Conservation (phyloP, 192 early-diverging fungal species). For the Oehlia diaphana region DNA sequence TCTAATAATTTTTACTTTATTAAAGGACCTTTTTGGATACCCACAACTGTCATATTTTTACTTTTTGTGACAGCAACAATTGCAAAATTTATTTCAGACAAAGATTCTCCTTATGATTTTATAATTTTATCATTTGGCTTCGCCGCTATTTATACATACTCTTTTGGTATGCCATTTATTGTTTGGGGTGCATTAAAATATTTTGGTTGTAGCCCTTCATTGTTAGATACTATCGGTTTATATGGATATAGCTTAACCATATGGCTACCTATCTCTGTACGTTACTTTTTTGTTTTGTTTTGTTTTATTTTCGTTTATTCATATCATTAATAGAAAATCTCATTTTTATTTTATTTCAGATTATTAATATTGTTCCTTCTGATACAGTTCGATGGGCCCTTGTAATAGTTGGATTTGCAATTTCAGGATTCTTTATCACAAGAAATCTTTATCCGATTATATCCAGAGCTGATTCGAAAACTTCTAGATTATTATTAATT, state of each 20-base stretch:
- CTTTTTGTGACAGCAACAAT: conserved; percentile 93
- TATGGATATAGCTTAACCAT: conserved; percentile 92
- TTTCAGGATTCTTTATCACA: conserved; percentile 61
- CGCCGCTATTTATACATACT: conserved; percentile 81
- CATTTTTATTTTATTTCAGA: conserved; percentile 50
- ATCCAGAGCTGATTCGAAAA: conserved; percentile 66
- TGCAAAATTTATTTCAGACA: conserved; percentile 66
- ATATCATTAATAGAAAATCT: not conserved
- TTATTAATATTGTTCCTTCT: conserved; percentile 81
- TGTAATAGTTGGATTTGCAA: conserved; percentile 69
- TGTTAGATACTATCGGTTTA: conserved; percentile 84
- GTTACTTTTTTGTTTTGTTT: conserved; percentile 17
- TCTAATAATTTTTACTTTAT: conserved; percentile 1
- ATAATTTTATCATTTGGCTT: conserved; percentile 79
- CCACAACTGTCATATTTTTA: conserved; percentile 94
- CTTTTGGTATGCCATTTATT: conserved; percentile 64
- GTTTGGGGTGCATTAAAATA: conserved; percentile 86
- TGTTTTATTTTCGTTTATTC: not conserved
- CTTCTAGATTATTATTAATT: conserved; percentile 68
- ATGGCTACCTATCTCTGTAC: conserved; percentile 90
- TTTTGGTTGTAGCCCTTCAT: conserved; percentile 75
- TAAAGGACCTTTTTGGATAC: conserved; percentile 94
- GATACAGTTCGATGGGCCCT: conserved; percentile 84
- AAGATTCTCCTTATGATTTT: conserved; percentile 75
- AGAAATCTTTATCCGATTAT: conserved; percentile 65